Base-by-base conservation (phyloP, 164 flowering plant genomes). In the Vitis rupestris region DNA sequence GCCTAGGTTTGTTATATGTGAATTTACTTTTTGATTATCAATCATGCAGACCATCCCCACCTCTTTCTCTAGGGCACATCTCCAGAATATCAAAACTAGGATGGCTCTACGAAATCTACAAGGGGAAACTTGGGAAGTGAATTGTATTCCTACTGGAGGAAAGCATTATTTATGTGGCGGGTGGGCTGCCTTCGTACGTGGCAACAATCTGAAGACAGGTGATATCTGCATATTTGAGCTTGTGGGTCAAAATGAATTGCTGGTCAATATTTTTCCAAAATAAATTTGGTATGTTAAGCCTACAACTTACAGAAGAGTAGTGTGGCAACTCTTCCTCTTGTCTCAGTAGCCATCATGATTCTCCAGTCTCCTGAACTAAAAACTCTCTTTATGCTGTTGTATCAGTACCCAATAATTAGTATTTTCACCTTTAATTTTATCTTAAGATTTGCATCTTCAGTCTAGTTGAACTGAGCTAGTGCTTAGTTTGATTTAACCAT, bases 221-320 rank as follows among this genome's bases (percentile, higher is more conserved):
- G 51, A 63, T 44, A 15, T 63, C 29, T 47, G 52, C 52, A 63
- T 63, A 27, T 63, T 44, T 31, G 65, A 44, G 14, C 65, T 44
- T 37, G 65, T 44, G 52, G 23, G 17, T n/a, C 47, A 63, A n/a
- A 15, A 4, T 63, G 65, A 63, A 63, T 44, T 63, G 65, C 52
- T 4, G 31, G 65, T 48, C 23, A 51, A 63, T 63, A 49, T 47
- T 63, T 59, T 59, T 14, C 56, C 6, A 2, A 53, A 6, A 14
- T 6, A 13, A n/a, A 53, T 13, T 17, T 13, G 5, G 54, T 12
- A 51, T 10, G 12, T 9, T 51, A 10, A 51, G 54, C 14, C 14
- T 51, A 10, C 54, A 51, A 51, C 56, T 10, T 2, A 53, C 10
- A n/a, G n/a, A n/a, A 53, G 56, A 53, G 7, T 53, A 13, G n/a